Evolutionary conservation across 805 yeast genomes (phyloP).

Genomic region (Candida chauliodis): DNA sequence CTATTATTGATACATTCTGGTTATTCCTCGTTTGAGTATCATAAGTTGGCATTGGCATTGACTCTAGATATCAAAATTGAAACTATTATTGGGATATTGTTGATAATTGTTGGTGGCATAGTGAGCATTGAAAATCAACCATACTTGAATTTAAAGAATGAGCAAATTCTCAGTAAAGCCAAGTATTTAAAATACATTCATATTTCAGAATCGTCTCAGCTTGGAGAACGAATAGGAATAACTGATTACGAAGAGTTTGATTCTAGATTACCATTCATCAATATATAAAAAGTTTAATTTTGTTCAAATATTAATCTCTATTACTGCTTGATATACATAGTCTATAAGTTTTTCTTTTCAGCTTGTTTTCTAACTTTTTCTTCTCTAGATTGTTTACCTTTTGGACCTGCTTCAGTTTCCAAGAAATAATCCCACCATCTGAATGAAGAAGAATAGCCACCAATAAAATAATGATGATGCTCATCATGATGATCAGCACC

Average conservation of each 20-base stretch:
- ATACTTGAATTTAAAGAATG: constrained; percentile 21
- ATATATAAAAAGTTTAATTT: constrained; percentile 46
- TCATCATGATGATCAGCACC: constrained; percentile 63
- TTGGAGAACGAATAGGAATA: constrained; percentile 45
- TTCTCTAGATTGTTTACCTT: constrained; percentile 48
- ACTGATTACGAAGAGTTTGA: constrained; percentile 47
- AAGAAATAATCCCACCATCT: constrained; percentile 55
- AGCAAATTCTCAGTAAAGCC: constrained; percentile 25
- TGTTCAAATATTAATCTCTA: too few relatives aligned
- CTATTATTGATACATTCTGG: constrained; percentile 44
- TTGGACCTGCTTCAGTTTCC: constrained; percentile 56
- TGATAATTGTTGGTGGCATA: constrained; percentile 40
- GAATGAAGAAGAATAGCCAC: constrained; percentile 55
- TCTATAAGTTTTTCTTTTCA: constrained; percentile 27
- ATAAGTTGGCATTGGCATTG: constrained; percentile 30
- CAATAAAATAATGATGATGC: constrained; percentile 59
- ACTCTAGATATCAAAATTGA: constrained; percentile 53
- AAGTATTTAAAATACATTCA: constrained; percentile 45
- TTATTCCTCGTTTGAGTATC: constrained; percentile 52
- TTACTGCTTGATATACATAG: constrained; percentile 25
- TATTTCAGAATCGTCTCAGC: constrained; percentile 43
- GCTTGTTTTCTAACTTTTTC: constrained; percentile 38
- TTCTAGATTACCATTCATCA: constrained; percentile 50
- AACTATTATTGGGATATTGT: constrained; percentile 43
- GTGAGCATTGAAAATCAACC: constrained; percentile 22